A percentile compares a stretch with the other conserved stretches of the same genome.
These are phyloP conservation scores for Aegle marmelos DNA, from an alignment of 345 rosid species.

Conservation along the genomic window DNA sequence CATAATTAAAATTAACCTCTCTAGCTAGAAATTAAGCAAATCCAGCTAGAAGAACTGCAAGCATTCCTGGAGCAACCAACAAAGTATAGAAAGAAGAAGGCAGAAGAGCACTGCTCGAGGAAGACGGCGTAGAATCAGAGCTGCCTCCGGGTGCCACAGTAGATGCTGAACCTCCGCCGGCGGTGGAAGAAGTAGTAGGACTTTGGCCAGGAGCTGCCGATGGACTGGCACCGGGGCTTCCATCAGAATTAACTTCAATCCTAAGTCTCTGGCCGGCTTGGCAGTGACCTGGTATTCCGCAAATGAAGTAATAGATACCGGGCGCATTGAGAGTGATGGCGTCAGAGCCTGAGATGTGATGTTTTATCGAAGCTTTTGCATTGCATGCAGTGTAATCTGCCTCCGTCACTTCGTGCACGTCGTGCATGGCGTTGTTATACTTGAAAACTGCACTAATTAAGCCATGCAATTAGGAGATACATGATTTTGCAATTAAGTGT, in stretches of 20 bases:
- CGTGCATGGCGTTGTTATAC: not conserved
- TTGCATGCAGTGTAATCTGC: not conserved
- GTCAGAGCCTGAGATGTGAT: not conserved
- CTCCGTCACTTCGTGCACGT: not conserved
- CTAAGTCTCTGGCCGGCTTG: not conserved
- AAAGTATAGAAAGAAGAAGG: not conserved
- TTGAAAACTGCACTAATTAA: not conserved
- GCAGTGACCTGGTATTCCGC: not conserved
- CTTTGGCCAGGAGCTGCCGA: not conserved
- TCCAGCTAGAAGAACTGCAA: not conserved
- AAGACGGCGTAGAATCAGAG: not conserved
- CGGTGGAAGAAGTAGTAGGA: not conserved
- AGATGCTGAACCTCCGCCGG: not conserved
- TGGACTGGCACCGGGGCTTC: not conserved
- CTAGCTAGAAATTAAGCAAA: not conserved
- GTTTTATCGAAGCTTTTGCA: not conserved
- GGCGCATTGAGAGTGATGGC: not conserved
- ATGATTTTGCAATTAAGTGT: too few relatives aligned
- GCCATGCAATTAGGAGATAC: not conserved
- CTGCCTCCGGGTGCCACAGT: not conserved
- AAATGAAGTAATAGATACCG: not conserved
- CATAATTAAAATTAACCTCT: too few relatives aligned
- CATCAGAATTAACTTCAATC: not conserved
- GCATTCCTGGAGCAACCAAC: not conserved
- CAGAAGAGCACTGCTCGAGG: not conserved